Conservation (phyloP, 768 basidiomycete species). For the Termitomyces heimii region DNA sequence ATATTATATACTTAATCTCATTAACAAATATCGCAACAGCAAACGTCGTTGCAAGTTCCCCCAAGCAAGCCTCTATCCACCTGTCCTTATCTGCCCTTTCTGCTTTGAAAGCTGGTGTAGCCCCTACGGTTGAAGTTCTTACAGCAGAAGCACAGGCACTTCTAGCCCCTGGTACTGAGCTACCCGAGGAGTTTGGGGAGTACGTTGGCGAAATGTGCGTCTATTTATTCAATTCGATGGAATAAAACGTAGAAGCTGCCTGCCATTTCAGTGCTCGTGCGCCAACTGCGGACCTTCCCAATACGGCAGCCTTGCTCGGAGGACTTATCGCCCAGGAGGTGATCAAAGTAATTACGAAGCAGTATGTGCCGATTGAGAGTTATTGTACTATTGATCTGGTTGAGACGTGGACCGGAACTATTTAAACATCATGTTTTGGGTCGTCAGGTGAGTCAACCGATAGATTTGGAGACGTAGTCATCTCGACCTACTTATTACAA, state of each 20-base stretch:
- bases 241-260: conserved; percentile 7
- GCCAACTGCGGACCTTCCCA: conserved; percentile 83
- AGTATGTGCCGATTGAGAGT: conserved; percentile 89
- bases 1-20: neutral
- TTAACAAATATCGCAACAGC: conserved; percentile 24
- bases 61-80: conserved; percentile 63
- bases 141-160: conserved; percentile 43
- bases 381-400: conserved; percentile 83
- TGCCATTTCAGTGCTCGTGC: conserved; percentile 56
- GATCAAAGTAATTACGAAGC: conserved; percentile 95
- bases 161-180: conserved; percentile 40
- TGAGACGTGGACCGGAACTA: conserved; percentile 68
- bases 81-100: conserved; percentile 66
- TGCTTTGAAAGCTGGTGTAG: conserved; percentile 22
- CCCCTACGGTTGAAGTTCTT: conserved; percentile 46
- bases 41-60: conserved; percentile 29
- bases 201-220: conserved; percentile 79
- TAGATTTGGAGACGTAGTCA: neutral
- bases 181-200: conserved; percentile 52
- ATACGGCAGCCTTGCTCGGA: conserved; percentile 89
- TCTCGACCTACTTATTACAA: neutral
- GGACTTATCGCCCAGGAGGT: conserved; percentile 94
- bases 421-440: conserved; percentile 16
- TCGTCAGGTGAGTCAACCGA: no score
- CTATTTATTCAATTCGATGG: neutral